Conservation (phyloP, 192 early-diverging fungal species). For the Chytriomyces hyalinus region DNA sequence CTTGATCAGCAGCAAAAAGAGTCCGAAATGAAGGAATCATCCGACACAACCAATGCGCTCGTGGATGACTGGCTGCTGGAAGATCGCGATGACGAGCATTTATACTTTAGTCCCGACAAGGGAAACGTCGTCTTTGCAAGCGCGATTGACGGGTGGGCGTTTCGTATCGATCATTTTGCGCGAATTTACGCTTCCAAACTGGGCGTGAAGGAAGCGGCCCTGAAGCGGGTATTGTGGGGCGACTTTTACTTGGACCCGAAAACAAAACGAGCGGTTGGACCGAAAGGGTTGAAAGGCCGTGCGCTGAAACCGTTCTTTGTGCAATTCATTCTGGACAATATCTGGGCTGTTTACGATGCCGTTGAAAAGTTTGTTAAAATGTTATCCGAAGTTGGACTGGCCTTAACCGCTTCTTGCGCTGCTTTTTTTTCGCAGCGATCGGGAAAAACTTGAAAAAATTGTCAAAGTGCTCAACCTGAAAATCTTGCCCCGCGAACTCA, state of each 20-base stretch:
- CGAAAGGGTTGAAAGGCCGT: slow-evolving; percentile 83
- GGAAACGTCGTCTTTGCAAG: slow-evolving; percentile 97
- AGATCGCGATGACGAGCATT: slow-evolving; percentile 88
- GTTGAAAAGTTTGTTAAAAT: slow-evolving; percentile 47
- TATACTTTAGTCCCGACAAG: slow-evolving; percentile 93
- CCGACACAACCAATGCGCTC: slow-evolving; percentile 47
- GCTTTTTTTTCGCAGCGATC: slow-evolving; percentile 40
- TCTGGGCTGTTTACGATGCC: slow-evolving; percentile 94
- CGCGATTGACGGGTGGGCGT: slow-evolving; percentile 99
- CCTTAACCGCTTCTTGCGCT: not conserved
- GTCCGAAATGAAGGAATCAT: not conserved
- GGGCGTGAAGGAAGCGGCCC: slow-evolving; percentile 73
- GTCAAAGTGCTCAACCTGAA: slow-evolving; percentile 87
- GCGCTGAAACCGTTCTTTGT: slow-evolving; percentile 94
- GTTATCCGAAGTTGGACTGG: not conserved
- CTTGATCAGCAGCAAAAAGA: slow-evolving; percentile 9
- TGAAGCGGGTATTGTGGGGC: slow-evolving; percentile 93
- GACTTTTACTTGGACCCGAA: slow-evolving; percentile 97
- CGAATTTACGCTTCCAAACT: slow-evolving; percentile 88
- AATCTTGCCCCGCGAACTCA: slow-evolving; percentile 86
- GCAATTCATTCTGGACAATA: slow-evolving; percentile 90
- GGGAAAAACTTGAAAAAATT: slow-evolving; percentile 93
- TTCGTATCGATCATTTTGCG: slow-evolving; percentile 93
- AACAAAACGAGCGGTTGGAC: slow-evolving; percentile 84
- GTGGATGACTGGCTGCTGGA: slow-evolving; percentile 82